Evolutionary conservation across 2,329 filamentous ascomycete genomes (phyloP).

Genomic region (Aspergillus sp.): DNA sequence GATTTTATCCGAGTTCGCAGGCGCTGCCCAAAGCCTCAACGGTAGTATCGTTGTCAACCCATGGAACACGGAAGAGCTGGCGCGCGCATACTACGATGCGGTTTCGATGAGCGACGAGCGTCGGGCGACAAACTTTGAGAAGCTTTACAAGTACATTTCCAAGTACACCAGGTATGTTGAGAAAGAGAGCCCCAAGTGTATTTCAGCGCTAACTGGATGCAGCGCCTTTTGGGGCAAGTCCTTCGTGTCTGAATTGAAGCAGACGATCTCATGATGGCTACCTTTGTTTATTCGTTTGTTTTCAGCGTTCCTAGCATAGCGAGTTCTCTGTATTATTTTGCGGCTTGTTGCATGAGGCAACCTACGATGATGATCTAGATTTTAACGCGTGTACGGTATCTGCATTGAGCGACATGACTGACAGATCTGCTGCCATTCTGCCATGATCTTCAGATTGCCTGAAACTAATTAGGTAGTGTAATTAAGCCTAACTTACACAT

Average conservation of each 20-base stretch:
- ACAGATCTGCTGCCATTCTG: too few species aligned
- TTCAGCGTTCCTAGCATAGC: neutral
- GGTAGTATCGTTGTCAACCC: slow-evolving; percentile 90
- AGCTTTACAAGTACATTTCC: slow-evolving; percentile 87
- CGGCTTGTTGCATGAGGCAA: too few species aligned
- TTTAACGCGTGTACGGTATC: too few species aligned
- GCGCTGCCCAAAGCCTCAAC: slow-evolving; percentile 86
- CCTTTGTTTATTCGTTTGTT: neutral
- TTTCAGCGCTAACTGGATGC: slow-evolving; percentile 1
- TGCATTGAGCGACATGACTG: too few species aligned
- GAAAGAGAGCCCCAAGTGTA: neutral
- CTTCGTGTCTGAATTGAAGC: slow-evolving; percentile 78
- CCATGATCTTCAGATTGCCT: too few species aligned
- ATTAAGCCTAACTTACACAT: too few species aligned
- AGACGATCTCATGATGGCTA: slow-evolving; percentile 36
- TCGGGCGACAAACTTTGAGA: slow-evolving; percentile 77
- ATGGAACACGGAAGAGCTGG: slow-evolving; percentile 96
- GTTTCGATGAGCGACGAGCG: slow-evolving; percentile 89
- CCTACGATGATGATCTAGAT: too few species aligned
- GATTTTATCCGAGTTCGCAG: slow-evolving; percentile 91
- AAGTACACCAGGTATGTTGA: slow-evolving; percentile 73
- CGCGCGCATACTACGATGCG: slow-evolving; percentile 86
- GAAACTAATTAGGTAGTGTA: too few species aligned
- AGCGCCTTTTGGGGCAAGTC: slow-evolving; percentile 89
- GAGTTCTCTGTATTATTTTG: neutral